phyloP scores from a whole-genome alignment of 2,329 filamentous ascomycete genomes.

The Zymoseptoria pseudotritici region DNA sequence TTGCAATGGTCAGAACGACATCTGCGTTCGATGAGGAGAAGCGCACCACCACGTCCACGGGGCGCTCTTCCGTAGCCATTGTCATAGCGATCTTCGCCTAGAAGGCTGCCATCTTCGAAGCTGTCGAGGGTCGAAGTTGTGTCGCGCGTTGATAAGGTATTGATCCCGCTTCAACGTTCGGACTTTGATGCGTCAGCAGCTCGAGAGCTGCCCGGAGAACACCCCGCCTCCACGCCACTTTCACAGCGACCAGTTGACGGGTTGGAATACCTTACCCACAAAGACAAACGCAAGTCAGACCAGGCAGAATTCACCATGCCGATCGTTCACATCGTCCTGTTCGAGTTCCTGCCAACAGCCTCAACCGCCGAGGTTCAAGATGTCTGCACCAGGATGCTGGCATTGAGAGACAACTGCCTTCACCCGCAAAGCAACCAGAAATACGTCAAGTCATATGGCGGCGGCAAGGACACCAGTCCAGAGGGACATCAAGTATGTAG shows the following conservation, averaged over 20 bases:
- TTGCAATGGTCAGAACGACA: slow-evolving; percentile 66
- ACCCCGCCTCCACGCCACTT: not conserved
- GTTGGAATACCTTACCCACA: not conserved
- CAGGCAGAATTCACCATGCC: slow-evolving; percentile 42
- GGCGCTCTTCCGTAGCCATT: not conserved
- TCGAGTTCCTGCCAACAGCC: slow-evolving; percentile 53
- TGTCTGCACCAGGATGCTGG: slow-evolving; percentile 53
- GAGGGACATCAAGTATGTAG: slow-evolving; percentile 53
- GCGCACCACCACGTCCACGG: slow-evolving; percentile 71
- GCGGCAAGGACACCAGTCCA: slow-evolving; percentile 55
- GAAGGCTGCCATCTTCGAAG: not conserved
- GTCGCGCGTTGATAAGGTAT: not conserved
- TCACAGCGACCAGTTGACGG: not conserved
- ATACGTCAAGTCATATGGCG: slow-evolving; percentile 53
- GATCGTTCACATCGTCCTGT: slow-evolving; percentile 61
- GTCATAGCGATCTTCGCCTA: not conserved
- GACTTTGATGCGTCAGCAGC: not conserved
- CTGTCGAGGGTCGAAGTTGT: not conserved
- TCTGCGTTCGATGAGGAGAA: slow-evolving; percentile 84
- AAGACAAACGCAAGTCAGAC: not conserved
- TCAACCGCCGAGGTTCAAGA: slow-evolving; percentile 46
- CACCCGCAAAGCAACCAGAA: slow-evolving; percentile 51
- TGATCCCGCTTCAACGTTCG: not conserved
- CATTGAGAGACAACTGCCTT: slow-evolving; percentile 51
- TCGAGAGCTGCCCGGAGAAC: not conserved